Conservation (phyloP, 441 rosid species). For the Omphalea diandra region DNA sequence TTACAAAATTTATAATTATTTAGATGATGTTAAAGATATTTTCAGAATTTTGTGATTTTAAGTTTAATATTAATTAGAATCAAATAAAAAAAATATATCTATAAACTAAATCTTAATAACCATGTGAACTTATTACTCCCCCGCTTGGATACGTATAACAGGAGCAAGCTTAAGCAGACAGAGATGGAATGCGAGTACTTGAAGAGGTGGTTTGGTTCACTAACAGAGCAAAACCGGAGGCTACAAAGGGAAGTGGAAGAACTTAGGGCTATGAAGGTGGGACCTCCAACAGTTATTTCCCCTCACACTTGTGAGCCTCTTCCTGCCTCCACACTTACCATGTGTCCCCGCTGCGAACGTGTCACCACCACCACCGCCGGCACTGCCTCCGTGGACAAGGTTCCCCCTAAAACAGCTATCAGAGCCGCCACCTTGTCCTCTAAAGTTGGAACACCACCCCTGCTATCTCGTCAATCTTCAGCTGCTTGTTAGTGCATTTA, state of each 20-base stretch:
- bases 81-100: too few species aligned
- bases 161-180: constrained; percentile 95
- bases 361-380: constrained; percentile 35
- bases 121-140: too few species aligned
- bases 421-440: constrained; percentile 32
- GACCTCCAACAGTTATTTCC: constrained; percentile 52
- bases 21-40: not conserved
- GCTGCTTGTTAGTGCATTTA: constrained; percentile 37
- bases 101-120: too few species aligned
- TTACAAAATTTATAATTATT: not conserved
- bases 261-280: constrained; percentile 80
- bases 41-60: too few species aligned
- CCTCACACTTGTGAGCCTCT: constrained; percentile 49
- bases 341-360: constrained; percentile 91
- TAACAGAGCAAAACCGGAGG: constrained; percentile 85
- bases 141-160: too few species aligned
- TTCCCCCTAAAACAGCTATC: constrained; percentile 23
- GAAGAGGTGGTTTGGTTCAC: constrained; percentile 89
- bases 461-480: constrained; percentile 46
- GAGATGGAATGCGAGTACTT: constrained; percentile 94
- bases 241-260: constrained; percentile 90
- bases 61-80: too few species aligned
- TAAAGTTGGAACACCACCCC: constrained; percentile 33
- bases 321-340: constrained; percentile 57
- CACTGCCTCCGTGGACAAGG: constrained; percentile 22